Conservation (phyloP, 306 rosid genomes). For the Vigna unguiculata region DNA sequence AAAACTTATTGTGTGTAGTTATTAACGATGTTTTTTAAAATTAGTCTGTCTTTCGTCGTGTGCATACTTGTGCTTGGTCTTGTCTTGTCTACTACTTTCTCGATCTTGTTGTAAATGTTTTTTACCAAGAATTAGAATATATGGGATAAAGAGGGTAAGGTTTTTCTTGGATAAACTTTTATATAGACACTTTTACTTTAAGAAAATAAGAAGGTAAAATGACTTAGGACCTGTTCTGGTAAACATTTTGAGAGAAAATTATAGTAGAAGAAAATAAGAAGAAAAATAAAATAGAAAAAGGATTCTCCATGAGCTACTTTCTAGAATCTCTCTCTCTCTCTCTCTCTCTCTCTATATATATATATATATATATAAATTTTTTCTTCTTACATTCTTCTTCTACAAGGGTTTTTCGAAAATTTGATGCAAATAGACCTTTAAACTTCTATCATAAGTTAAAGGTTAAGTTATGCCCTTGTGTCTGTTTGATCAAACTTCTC, state of each 20-base stretch:
- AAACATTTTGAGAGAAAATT: too few relatives aligned
- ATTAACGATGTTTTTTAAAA: neutral
- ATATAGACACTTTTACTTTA: neutral
- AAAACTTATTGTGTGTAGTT: neutral
- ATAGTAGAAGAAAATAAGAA: too few relatives aligned
- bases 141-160: neutral
- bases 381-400: too few relatives aligned
- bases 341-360: too few relatives aligned
- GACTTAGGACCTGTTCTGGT: neutral
- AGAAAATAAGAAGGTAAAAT: neutral
- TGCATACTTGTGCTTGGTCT: conserved; percentile 2
- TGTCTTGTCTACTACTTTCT: neutral
- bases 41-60: neutral
- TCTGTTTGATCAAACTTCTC: too few relatives aligned
- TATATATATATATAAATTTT: too few relatives aligned
- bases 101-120: conserved; percentile 4
- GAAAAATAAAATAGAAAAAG: too few relatives aligned
- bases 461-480: neutral
- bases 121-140: neutral
- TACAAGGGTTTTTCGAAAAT: too few relatives aligned
- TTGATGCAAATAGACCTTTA: too few relatives aligned
- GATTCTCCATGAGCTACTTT: too few relatives aligned
- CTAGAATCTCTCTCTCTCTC: too few relatives aligned
- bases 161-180: neutral
- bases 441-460: neutral